A percentile compares a stretch with the other conserved stretches of the same genome.
phyloP scores from a whole-genome alignment of 306 rosid genomes.

The Corylus avellana region DNA sequence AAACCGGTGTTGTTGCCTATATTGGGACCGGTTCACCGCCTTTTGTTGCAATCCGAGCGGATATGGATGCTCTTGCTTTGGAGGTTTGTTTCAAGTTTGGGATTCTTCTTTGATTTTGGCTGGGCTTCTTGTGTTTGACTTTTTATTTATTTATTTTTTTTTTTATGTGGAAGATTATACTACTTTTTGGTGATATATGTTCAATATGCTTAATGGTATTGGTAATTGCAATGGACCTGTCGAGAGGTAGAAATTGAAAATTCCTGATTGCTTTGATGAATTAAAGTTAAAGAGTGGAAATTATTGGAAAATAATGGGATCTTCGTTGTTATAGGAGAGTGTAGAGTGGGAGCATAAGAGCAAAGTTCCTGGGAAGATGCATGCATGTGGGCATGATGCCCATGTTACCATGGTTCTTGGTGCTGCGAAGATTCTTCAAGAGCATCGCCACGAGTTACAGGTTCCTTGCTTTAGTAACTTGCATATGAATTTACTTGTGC shows the following conservation, averaged over 20 bases:
- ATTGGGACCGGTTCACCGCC: conserved; percentile 71
- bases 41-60: conserved; percentile 85
- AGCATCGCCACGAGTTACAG: conserved; percentile 44
- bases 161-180: background rate
- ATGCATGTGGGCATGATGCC: conserved; percentile 94
- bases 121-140: background rate
- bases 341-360: conserved; percentile 94
- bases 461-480: conserved; percentile 28
- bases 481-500: background rate
- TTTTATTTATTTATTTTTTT: background rate
- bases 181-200: background rate
- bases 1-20: conserved; percentile 72
- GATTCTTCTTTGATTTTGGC: background rate
- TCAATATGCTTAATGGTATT: background rate
- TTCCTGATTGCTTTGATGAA: background rate
- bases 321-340: conserved; percentile 47
- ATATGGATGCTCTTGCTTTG: conserved; percentile 86
- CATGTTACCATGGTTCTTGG: conserved; percentile 98
- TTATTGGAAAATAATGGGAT: background rate
- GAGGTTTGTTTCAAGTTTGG: conserved; percentile 45
- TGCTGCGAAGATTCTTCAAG: conserved; percentile 77
- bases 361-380: conserved; percentile 91
- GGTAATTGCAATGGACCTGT: background rate
- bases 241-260: background rate
- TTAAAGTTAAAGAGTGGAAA: background rate